Conservation (phyloP, 495 filamentous ascomycete species). For the Podospora australis region DNA sequence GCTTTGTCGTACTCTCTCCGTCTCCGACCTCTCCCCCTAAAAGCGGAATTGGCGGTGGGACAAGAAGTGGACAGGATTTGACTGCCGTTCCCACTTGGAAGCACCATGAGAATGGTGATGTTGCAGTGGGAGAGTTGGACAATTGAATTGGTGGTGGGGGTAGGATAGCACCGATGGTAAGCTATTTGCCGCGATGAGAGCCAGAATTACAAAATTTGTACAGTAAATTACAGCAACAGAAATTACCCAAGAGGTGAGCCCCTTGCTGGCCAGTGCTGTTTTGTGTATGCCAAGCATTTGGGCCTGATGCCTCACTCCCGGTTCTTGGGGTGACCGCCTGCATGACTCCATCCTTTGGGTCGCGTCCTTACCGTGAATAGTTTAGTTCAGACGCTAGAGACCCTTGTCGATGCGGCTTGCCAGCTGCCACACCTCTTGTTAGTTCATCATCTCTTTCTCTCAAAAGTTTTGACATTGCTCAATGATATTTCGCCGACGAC, state of each 20-base stretch:
- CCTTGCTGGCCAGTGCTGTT: no score
- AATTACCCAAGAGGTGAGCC: no score
- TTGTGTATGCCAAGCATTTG: not conserved
- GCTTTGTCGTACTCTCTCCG: not conserved
- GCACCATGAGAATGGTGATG: not conserved
- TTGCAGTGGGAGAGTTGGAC: not conserved
- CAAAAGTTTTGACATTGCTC: no score
- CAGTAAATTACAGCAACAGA: no score
- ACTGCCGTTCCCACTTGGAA: not conserved
- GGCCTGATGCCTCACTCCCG: not conserved
- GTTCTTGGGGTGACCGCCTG: not conserved
- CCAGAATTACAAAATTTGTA: not conserved
- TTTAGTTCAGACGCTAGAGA: not conserved
- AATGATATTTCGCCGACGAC: no score
- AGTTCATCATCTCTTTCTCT: no score
- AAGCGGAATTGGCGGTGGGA: not conserved
- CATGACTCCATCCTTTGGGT: not conserved
- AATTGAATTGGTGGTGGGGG: not conserved
- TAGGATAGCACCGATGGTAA: no score
- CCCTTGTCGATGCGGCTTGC: not conserved
- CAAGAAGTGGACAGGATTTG: not conserved
- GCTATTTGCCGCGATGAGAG: constrained; percentile 1
- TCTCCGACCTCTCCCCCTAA: not conserved
- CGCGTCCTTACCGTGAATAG: not conserved
- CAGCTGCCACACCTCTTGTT: not conserved